Evolutionary conservation across 176 grass and related monocot species (phyloP), one percentile per base, ranked within the genome.

Genomic region (Paspalum vaginatum): DNA sequence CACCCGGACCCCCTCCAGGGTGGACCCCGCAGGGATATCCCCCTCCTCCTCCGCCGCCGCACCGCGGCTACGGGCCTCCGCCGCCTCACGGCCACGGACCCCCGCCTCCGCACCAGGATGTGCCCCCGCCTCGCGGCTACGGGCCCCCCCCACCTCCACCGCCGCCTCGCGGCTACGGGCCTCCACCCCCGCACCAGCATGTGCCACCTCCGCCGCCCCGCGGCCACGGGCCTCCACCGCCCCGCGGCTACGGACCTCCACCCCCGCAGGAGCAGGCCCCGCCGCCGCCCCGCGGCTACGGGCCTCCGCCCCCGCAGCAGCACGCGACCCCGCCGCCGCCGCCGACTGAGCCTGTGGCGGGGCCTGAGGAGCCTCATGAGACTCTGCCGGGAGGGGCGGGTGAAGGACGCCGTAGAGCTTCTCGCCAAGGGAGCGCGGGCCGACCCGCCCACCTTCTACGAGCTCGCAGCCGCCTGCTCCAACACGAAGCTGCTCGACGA

Each of bases 321-420:
- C 81, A 74, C 27, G 27, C 54, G 5, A 26, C 16, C 7, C 76
- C 55, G 8, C 37, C 72, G 11, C 60, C 71, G 0, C 70, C 61
- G 39, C 88, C 75, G 1, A 41, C 67, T 7, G 71, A 70, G 38
- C 53, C 77, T 16, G 45, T 42, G 52, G 39, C 60, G 0, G 84
- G 77, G 13, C 82, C 93, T 1, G 76, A 51, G 71, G 88, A 93
- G 57, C 80, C 80, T 97, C 37, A 83, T 75, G 2, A 55, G 68
- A 26, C 70, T 97, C 16, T 89, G 80, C 40, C 75, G 82, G 48
- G 88, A 87, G 66, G 90, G 93, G 21, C 86, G 88, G 21, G 46
- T 91, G 27, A 97, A 93, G 83, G 93, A 97, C 43, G 85, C 93
- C 4, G 84, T 97, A 24, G 90, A 97, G 71, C 64, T 89, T 69